Conservation (phyloP, 768 basidiomycete species). For the Russula brevipes region DNA sequence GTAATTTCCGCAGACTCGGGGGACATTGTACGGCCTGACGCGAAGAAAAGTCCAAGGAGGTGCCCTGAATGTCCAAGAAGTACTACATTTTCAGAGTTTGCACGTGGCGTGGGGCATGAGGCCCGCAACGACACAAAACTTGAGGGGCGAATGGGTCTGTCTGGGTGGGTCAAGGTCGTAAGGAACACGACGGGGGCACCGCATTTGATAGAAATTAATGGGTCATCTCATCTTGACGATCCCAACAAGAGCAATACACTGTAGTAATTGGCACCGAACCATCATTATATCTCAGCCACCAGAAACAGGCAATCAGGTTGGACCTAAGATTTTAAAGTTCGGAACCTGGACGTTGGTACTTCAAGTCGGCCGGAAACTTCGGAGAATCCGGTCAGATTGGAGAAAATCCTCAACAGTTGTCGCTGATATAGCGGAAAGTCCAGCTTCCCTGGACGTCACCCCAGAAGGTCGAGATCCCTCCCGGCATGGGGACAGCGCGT, state of each 20-base stretch:
- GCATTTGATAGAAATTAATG: background rate
- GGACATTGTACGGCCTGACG: background rate
- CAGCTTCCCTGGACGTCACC: conserved; percentile 7
- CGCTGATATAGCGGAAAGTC: conserved; percentile 8
- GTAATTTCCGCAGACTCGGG: background rate
- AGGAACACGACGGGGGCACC: background rate
- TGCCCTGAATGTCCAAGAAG: background rate
- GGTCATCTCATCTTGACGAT: background rate
- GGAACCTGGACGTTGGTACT: conserved; percentile 6
- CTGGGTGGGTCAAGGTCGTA: background rate
- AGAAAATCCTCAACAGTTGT: conserved; percentile 1
- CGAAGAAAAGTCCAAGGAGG: background rate
- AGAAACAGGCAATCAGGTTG: conserved; percentile 2
- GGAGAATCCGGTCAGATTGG: conserved; percentile 18
- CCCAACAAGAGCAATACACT: background rate
- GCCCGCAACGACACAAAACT: background rate
- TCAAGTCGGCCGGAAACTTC: conserved; percentile 7
- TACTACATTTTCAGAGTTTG: no score
- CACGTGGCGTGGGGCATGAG: background rate
- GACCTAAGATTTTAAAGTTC: conserved; percentile 14
- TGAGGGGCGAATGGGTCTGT: background rate
- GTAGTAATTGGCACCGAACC: background rate
- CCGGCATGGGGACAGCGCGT: conserved; percentile 10
- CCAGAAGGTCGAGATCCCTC: conserved; percentile 6
- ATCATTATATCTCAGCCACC: background rate